Evolutionary conservation across 257 asterid genomes (phyloP).

Genomic region (Osmanthus fragrans): DNA sequence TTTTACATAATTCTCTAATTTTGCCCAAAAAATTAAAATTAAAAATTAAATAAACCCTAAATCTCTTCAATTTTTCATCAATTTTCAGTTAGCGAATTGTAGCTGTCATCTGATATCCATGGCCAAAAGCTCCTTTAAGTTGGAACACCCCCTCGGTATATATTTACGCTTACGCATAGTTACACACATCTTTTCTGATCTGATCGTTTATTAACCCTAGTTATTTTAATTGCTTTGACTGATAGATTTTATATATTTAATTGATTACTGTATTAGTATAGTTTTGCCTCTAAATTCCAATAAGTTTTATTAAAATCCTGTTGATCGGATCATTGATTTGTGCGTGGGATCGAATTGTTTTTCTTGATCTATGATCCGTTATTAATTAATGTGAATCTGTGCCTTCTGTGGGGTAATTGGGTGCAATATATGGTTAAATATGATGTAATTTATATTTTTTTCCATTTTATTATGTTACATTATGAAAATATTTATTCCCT

Average conservation of each 20-base stretch:
- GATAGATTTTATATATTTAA: not conserved
- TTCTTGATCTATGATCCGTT: not conserved
- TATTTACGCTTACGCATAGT: not conserved
- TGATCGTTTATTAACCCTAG: conserved; percentile 22
- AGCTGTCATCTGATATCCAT: conserved; percentile 33
- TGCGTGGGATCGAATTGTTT: not conserved
- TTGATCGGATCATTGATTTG: conserved; percentile 21
- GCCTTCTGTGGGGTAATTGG: no score
- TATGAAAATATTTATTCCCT: not conserved
- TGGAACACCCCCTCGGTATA: conserved; percentile 79
- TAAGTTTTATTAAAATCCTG: not conserved
- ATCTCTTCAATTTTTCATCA: not conserved
- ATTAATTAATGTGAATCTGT: not conserved
- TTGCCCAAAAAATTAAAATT: not conserved
- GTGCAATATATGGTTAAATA: no score
- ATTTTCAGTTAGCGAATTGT: conserved; percentile 23
- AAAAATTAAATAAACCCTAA: not conserved
- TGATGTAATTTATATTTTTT: not conserved
- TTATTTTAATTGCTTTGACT: not conserved
- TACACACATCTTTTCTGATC: not conserved
- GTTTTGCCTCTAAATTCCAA: not conserved
- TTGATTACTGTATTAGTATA: not conserved
- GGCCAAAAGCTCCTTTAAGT: conserved; percentile 70
- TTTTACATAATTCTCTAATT: not conserved
- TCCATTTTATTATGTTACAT: not conserved